phyloP scores from a whole-genome alignment of 2,329 filamentous ascomycete species.

The Venturia aucupariae region DNA sequence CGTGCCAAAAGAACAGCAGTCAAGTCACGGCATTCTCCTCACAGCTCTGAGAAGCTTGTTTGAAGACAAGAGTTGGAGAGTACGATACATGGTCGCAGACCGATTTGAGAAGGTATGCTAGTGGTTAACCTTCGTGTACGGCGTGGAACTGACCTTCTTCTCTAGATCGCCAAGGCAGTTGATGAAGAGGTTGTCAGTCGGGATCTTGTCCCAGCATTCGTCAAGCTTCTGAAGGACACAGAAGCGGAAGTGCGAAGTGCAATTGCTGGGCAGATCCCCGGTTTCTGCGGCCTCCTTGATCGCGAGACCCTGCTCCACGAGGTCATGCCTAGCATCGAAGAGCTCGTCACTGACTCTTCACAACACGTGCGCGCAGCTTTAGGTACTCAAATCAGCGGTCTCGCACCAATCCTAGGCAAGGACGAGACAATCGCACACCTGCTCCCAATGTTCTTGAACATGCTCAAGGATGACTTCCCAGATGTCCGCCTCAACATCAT shows the following conservation, averaged over 20 bases:
- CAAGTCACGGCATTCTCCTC: constrained; percentile 86
- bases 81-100: constrained; percentile 98
- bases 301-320: constrained; percentile 82
- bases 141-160: constrained; percentile 6
- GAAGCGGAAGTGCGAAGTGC: constrained; percentile 96
- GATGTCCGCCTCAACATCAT: constrained; percentile 98
- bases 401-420: constrained; percentile 94
- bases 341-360: constrained; percentile 88
- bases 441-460: constrained; percentile 96
- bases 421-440: constrained; percentile 97
- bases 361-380: constrained; percentile 94
- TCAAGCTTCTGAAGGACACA: constrained; percentile 94
- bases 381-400: constrained; percentile 91
- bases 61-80: constrained; percentile 98
- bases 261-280: constrained; percentile 92
- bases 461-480: constrained; percentile 99
- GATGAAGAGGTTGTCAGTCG: constrained; percentile 92
- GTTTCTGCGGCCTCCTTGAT: constrained; percentile 87
- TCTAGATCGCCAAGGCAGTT: constrained; percentile 90
- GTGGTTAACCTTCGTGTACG: neutral
- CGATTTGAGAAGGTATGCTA: constrained; percentile 79
- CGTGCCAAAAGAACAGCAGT: constrained; percentile 95
- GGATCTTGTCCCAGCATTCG: constrained; percentile 91
- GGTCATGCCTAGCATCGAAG: constrained; percentile 93
- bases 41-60: constrained; percentile 87